Conservation (phyloP, 805 yeast genomes). For the Myxozyma sirexii region DNA sequence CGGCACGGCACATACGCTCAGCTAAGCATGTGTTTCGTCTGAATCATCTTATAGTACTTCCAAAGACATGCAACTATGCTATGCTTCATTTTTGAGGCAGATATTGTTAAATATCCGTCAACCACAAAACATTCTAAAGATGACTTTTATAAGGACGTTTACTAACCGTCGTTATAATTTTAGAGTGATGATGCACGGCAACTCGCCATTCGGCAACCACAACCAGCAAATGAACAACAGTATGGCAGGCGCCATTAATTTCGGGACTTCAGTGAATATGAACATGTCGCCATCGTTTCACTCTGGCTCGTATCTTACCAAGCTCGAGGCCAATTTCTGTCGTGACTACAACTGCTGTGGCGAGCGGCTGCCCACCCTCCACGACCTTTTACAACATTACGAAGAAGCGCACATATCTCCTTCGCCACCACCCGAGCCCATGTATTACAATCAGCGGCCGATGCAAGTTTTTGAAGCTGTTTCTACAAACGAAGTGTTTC, state of each 20-base stretch:
- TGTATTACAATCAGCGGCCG: slow-evolving; percentile 41
- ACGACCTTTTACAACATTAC: slow-evolving; percentile 89
- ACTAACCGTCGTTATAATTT: not conserved
- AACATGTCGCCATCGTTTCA: slow-evolving; percentile 61
- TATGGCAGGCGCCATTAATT: slow-evolving; percentile 20
- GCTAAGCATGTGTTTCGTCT: no score
- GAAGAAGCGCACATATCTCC: slow-evolving; percentile 90
- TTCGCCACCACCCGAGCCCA: slow-evolving; percentile 50
- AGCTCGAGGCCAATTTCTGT: slow-evolving; percentile 93
- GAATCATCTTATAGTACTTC: no score
- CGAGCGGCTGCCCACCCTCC: slow-evolving; percentile 84
- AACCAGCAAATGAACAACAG: slow-evolving; percentile 15
- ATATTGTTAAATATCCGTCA: no score
- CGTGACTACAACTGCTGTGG: slow-evolving; percentile 98
- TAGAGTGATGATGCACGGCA: slow-evolving; percentile 19
- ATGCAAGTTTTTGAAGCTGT: slow-evolving; percentile 78
- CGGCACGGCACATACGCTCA: no score
- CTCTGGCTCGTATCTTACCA: slow-evolving; percentile 80
- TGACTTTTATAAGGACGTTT: not conserved
- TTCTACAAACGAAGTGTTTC: slow-evolving; percentile 88
- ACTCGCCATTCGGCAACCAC: slow-evolving; percentile 22
- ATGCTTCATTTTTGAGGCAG: no score
- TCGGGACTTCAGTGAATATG: slow-evolving; percentile 45
- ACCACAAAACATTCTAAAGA: no score
- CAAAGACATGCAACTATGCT: no score